These are phyloP conservation scores for Ceriops tagal DNA, from an alignment of 345 rosid genomes.

Conservation along the genomic window DNA sequence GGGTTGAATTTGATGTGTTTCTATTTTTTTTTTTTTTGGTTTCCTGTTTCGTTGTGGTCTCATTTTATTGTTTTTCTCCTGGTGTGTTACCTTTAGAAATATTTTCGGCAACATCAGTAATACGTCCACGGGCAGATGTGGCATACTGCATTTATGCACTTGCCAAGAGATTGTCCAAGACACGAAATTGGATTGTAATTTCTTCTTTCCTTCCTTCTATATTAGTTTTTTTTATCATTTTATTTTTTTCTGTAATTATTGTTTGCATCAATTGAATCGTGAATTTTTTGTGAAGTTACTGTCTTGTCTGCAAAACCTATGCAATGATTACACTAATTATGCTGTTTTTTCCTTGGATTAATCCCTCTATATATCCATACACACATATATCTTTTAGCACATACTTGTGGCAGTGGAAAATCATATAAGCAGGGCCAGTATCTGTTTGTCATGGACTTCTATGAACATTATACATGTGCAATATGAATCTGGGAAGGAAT, in stretches of 20 bases:
- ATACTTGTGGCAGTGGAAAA: too few species aligned
- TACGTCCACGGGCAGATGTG: constrained; percentile 88
- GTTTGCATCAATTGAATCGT: background rate
- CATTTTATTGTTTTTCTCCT: background rate
- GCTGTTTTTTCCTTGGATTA: too few species aligned
- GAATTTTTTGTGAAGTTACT: too few species aligned
- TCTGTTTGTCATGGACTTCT: too few species aligned
- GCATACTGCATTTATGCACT: constrained; percentile 92
- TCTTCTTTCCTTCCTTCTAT: background rate
- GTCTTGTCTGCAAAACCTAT: too few species aligned
- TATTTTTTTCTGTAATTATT: background rate
- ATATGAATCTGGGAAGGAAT: too few species aligned
- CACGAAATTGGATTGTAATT: constrained; percentile 81
- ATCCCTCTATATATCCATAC: too few species aligned
- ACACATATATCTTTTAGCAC: too few species aligned
- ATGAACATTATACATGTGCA: too few species aligned
- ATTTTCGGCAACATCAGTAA: constrained; percentile 79
- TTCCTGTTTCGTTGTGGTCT: background rate
- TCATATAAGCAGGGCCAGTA: too few species aligned
- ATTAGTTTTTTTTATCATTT: background rate
- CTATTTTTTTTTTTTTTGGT: background rate
- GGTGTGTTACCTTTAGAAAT: constrained; percentile 40
- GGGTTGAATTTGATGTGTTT: background rate
- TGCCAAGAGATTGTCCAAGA: constrained; percentile 79
- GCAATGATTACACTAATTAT: too few species aligned